These are phyloP conservation scores for Raffaelea deltoideospora DNA, from an alignment of 2,329 filamentous ascomycete species.

Conservation along the genomic window DNA sequence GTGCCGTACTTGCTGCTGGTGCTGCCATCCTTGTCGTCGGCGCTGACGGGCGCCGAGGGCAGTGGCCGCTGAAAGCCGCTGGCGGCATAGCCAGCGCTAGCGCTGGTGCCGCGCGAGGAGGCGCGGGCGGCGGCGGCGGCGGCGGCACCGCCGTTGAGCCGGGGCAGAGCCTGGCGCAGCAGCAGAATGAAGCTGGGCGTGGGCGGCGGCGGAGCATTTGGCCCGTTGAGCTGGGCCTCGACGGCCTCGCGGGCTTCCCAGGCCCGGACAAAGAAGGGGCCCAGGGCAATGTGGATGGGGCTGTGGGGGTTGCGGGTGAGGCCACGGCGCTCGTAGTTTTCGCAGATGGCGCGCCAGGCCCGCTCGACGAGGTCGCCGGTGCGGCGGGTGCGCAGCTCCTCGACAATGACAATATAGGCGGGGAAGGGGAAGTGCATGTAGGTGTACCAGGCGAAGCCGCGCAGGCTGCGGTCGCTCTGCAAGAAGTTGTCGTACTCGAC, in stretches of 20 bases:
- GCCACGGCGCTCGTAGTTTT: constrained; percentile 37
- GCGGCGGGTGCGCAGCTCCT: constrained; percentile 35
- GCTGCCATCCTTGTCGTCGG: constrained; percentile 9
- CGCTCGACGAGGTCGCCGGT: constrained; percentile 41
- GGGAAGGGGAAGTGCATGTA: constrained; percentile 45
- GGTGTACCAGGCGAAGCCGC: constrained; percentile 42
- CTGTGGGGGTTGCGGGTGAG: constrained; percentile 33
- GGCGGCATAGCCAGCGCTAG: neutral
- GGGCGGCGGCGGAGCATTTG: constrained; percentile 21
- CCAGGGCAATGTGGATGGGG: constrained; percentile 43
- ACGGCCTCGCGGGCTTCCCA: constrained; percentile 43
- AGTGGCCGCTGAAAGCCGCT: neutral
- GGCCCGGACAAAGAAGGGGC: constrained; percentile 42
- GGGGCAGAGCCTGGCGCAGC: constrained; percentile 26
- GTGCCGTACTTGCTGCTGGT: constrained; percentile 11
- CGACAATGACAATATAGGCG: constrained; percentile 44
- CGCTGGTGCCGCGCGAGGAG: too few species aligned
- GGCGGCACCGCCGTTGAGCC: constrained; percentile 3
- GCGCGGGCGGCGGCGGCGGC: neutral
- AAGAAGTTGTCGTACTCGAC: constrained; percentile 44
- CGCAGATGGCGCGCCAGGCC: constrained; percentile 40
- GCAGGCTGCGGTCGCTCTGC: constrained; percentile 32
- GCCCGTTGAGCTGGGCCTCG: constrained; percentile 24
- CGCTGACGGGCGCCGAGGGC: neutral
- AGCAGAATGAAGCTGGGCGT: constrained; percentile 31